Evolutionary conservation across 305 asterid genomes (phyloP).

Genomic region (Fraxinus ornus): DNA sequence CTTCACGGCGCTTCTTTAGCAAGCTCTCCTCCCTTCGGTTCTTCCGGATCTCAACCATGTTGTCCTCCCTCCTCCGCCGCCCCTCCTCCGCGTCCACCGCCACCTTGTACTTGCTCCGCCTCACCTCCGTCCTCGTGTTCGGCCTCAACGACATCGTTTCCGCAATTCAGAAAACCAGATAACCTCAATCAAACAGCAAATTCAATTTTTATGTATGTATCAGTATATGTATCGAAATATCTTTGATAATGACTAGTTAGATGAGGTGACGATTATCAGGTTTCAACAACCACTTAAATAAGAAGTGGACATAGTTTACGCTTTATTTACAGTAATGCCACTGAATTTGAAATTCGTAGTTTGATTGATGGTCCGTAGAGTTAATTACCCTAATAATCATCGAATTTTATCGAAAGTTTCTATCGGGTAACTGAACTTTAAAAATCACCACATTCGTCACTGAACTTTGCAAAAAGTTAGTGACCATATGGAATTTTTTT

Average conservation of each 20-base stretch:
- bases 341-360: not conserved
- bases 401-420: too few species aligned
- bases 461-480: too few species aligned
- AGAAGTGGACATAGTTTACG: not conserved
- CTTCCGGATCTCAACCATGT: conserved; percentile 92
- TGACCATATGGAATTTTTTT: too few species aligned
- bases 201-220: not conserved
- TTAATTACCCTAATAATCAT: too few species aligned
- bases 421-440: too few species aligned
- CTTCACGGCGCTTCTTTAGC: conserved; percentile 86
- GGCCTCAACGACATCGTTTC: conserved; percentile 48
- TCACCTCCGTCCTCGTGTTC: conserved; percentile 44
- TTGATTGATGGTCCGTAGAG: not conserved
- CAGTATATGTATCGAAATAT: not conserved
- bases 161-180: not conserved
- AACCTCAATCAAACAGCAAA: not conserved
- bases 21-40: conserved; percentile 70
- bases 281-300: not conserved
- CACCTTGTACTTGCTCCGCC: conserved; percentile 86
- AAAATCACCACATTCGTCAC: too few species aligned
- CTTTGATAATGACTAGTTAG: not conserved
- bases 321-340: not conserved
- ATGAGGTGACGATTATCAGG: not conserved
- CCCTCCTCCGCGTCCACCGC: conserved; percentile 93
- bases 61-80: conserved; percentile 77